Conservation (phyloP, 140 eudicot genomes). For the Cichorium intybus region DNA sequence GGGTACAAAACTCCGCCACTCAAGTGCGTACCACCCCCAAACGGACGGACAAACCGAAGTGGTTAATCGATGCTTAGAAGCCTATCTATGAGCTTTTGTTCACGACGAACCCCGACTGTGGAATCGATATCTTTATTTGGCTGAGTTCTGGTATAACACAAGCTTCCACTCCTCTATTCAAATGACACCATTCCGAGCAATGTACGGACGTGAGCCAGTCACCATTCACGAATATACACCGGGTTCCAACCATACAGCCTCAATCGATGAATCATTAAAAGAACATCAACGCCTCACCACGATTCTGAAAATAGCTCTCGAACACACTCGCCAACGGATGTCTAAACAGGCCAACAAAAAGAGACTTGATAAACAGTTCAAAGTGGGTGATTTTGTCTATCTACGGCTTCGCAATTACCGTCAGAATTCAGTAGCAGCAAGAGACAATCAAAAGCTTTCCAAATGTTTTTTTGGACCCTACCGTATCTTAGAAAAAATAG, state of each 20-base stretch:
- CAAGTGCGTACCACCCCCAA: slow-evolving; percentile 22
- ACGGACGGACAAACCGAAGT: too few relatives aligned
- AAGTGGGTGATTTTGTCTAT: neutral
- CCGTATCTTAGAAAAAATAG: neutral
- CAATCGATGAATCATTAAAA: neutral
- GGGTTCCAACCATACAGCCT: neutral
- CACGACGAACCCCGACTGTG: neutral
- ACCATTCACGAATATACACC: neutral
- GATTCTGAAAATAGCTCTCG: neutral
- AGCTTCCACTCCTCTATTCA: neutral
- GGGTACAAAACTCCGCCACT: neutral
- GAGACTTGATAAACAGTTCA: neutral
- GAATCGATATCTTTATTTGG: neutral
- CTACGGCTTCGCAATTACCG: neutral
- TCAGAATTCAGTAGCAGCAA: neutral
- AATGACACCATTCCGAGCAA: neutral
- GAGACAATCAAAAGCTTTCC: neutral
- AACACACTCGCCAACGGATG: neutral
- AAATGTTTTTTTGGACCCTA: neutral
- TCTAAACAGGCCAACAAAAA: neutral
- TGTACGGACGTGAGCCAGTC: neutral
- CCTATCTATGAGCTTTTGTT: slow-evolving; percentile 1
- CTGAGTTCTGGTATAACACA: slow-evolving; percentile 21
- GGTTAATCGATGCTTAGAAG: slow-evolving; percentile 8
- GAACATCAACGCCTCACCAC: neutral